phyloP scores from a whole-genome alignment of 352 stramenopile genomes.

The Stramenopiles sp. region DNA sequence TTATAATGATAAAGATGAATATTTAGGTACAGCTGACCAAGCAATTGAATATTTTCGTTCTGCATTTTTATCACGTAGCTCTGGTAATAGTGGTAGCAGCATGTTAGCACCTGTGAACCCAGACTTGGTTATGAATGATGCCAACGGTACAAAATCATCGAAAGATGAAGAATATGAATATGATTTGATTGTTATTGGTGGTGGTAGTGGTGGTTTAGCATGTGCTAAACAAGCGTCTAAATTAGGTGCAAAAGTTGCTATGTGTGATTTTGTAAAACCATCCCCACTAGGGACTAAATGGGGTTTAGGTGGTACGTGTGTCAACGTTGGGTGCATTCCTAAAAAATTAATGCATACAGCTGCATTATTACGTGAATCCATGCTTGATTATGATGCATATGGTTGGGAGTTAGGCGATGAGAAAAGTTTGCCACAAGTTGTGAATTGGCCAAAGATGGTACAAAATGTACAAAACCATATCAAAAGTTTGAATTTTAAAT shows the following conservation, averaged over 20 bases:
- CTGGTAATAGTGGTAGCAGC: too few relatives aligned
- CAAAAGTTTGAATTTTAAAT: slow-evolving; percentile 93
- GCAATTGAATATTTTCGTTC: too few relatives aligned
- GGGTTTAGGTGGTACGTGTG: slow-evolving; percentile 85
- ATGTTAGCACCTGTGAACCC: too few relatives aligned
- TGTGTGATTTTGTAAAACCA: slow-evolving; percentile 82
- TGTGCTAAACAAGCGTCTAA: slow-evolving; percentile 77
- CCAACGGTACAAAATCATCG: too few relatives aligned
- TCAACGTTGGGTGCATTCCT: slow-evolving; percentile 97
- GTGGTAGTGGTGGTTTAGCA: slow-evolving; percentile 62
- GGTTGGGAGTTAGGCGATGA: slow-evolving; percentile 39
- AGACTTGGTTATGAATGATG: too few relatives aligned
- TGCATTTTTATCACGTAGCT: too few relatives aligned
- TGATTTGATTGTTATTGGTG: slow-evolving; percentile 51
- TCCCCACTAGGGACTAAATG: slow-evolving; percentile 60
- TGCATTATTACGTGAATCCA: slow-evolving; percentile 58
- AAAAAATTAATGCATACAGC: slow-evolving; percentile 98
- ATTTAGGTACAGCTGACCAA: too few relatives aligned
- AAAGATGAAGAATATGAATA: slow-evolving; percentile 60
- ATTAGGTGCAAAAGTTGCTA: slow-evolving; percentile 74
- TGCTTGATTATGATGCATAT: slow-evolving; percentile 59
- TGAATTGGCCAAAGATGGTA: slow-evolving; percentile 72
- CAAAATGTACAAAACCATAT: slow-evolving; percentile 89
- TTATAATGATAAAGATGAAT: too few relatives aligned
- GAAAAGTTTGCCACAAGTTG: slow-evolving; percentile 24